Evolutionary conservation across 2,329 filamentous ascomycete species (phyloP).

Genomic region (Calonectria multiphialidica): DNA sequence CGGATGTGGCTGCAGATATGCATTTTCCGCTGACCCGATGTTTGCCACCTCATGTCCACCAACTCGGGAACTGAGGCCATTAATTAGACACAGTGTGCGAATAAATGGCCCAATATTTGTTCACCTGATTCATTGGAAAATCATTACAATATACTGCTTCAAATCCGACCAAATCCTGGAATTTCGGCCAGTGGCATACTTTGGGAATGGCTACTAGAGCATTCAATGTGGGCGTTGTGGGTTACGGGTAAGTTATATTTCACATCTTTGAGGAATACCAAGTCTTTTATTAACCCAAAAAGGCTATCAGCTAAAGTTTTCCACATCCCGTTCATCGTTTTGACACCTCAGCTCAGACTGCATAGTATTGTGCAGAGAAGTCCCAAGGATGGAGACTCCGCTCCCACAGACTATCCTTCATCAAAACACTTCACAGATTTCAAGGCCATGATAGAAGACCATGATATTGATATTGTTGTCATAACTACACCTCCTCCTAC

Average conservation of each 20-base stretch:
- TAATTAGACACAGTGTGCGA: no score
- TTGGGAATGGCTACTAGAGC: not conserved
- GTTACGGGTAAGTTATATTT: not conserved
- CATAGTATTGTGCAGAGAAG: slow-evolving; percentile 82
- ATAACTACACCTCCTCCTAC: slow-evolving; percentile 79
- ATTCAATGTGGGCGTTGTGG: not conserved
- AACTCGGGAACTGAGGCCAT: no score
- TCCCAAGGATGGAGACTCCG: slow-evolving; percentile 73
- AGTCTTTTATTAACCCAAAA: not conserved
- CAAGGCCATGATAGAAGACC: slow-evolving; percentile 74
- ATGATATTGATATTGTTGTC: slow-evolving; percentile 75
- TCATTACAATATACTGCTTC: no score
- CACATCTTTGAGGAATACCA: not conserved
- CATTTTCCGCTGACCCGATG: not conserved
- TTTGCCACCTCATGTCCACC: no score
- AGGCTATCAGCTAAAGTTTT: slow-evolving; percentile 81
- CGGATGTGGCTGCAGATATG: not conserved
- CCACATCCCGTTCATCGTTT: slow-evolving; percentile 82
- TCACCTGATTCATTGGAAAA: no score
- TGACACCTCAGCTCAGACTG: slow-evolving; percentile 73
- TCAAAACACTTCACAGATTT: slow-evolving; percentile 73
- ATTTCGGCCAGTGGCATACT: not conserved
- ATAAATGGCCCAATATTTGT: no score
- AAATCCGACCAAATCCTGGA: not conserved
- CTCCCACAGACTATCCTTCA: slow-evolving; percentile 74